phyloP scores from a whole-genome alignment of 1,284 basidiomycete genomes.

The Ustilago sp. region DNA sequence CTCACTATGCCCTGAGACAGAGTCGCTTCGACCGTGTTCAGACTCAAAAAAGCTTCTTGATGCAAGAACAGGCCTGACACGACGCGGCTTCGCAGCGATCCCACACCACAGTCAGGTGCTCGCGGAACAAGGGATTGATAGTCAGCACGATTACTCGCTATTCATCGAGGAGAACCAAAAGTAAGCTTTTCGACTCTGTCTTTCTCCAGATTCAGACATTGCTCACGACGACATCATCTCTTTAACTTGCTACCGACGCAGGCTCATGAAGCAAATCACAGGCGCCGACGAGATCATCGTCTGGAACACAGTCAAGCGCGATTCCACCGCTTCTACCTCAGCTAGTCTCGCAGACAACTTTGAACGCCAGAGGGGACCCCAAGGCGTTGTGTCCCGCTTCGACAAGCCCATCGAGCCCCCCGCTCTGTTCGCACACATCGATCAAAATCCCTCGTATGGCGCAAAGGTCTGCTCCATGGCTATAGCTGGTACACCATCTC shows the following conservation, averaged over 20 bases:
- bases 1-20: conserved; percentile 23
- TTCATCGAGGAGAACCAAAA: conserved; percentile 28
- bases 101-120: conserved; percentile 19
- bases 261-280: conserved; percentile 28
- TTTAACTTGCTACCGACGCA: neutral
- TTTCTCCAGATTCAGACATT: neutral
- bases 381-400: conserved; percentile 30
- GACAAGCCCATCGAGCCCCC: conserved; percentile 37
- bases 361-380: conserved; percentile 23
- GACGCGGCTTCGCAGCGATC: conserved; percentile 27
- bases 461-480: conserved; percentile 34
- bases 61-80: conserved; percentile 8
- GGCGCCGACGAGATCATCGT: conserved; percentile 36
- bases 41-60: conserved; percentile 6
- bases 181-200: neutral
- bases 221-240: neutral
- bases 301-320: conserved; percentile 34
- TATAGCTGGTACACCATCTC: conserved; percentile 24
- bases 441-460: conserved; percentile 30
- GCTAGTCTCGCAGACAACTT: conserved; percentile 24
- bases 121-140: conserved; percentile 21
- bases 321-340: conserved; percentile 22
- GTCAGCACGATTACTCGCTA: conserved; percentile 22
- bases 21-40: conserved; percentile 8
- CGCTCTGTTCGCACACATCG: conserved; percentile 32